Evolutionary conservation across 2,329 filamentous ascomycete species (phyloP).

Genomic region (Trichoderma sp.): DNA sequence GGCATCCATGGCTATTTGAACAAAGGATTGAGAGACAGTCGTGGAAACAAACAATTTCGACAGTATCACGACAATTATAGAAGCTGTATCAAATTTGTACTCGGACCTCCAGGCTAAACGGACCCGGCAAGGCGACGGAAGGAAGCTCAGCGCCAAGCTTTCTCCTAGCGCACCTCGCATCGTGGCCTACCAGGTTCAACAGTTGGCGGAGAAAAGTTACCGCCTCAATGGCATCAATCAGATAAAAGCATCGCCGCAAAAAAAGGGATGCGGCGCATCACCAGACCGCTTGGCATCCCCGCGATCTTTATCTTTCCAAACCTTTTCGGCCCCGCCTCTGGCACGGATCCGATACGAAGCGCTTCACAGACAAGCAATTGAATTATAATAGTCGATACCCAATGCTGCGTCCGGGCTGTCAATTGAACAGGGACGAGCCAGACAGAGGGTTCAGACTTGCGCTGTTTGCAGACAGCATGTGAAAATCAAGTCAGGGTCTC

Average conservation of each 20-base stretch:
- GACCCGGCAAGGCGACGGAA: background rate
- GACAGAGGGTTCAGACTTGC: background rate
- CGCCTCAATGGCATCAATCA: background rate
- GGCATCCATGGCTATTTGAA: background rate
- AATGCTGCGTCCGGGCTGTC: background rate
- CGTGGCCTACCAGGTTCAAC: conserved; percentile 14
- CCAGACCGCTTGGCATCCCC: conserved; percentile 16
- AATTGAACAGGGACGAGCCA: background rate
- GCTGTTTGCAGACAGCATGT: background rate
- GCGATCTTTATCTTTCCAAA: conserved; percentile 5
- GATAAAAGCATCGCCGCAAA: background rate
- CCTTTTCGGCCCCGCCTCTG: background rate
- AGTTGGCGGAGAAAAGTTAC: background rate
- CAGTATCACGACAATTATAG: background rate
- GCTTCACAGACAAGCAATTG: background rate
- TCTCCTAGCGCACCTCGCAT: conserved; percentile 16
- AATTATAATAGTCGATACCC: background rate
- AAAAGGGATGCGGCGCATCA: background rate
- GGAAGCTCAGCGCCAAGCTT: conserved; percentile 17
- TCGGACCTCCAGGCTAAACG: background rate
- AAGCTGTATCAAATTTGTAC: background rate
- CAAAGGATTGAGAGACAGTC: background rate
- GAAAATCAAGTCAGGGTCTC: background rate
- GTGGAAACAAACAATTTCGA: background rate
- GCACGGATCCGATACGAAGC: background rate